Base-by-base conservation (phyloP, 495 filamentous ascomycete species). In the Friedmanniomyces endolithicus region DNA sequence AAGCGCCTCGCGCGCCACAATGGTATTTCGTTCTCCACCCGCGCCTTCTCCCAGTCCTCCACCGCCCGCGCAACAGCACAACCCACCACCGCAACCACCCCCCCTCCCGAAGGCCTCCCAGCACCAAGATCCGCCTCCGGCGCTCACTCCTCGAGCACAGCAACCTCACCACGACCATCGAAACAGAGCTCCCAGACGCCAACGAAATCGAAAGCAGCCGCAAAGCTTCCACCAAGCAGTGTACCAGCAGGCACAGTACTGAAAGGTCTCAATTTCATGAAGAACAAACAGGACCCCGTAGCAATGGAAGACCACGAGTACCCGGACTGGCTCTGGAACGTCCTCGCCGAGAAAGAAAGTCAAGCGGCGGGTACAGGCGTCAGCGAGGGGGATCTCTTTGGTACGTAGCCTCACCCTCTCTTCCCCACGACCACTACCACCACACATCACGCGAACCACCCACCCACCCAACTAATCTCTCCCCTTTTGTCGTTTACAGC, bases 241-340 rank as follows among this genome's bases (percentile, higher is more conserved):
- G 83, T 82, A 47, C 68, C 75, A 0, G 80, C 81, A 2, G 92
- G 92, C 19, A 88, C 86, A 1, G 70, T 76, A 33, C 65, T 98
- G 51, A 80, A 74, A 29, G 88, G 89, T 7, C 75, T 98, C 57
- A 94, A 88, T 68, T 95, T 92, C 72, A 72, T 94, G 64, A 96
- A 95, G 73, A 76, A 76, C 37, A 82, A 88, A 64, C 81, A 81
- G 0, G 78, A 81, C 53, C 68, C 81, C 4, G 60, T 94, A 11
- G 92, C 92, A 27, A 72, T 81, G 62, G 77, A 84, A 50, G 92
- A 98, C 66, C 71, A 77, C 31, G 89, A 88, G 52, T 98, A 98
- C 72, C 92, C 92, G 16, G 77, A 74, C 12, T 98, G 92, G 92
- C 71, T 98, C 50, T 98, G 92, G 92, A 70, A 64, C 0, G 78